Evolutionary conservation across 495 filamentous ascomycete genomes (phyloP).

Genomic region (Penicillium goetzii): DNA sequence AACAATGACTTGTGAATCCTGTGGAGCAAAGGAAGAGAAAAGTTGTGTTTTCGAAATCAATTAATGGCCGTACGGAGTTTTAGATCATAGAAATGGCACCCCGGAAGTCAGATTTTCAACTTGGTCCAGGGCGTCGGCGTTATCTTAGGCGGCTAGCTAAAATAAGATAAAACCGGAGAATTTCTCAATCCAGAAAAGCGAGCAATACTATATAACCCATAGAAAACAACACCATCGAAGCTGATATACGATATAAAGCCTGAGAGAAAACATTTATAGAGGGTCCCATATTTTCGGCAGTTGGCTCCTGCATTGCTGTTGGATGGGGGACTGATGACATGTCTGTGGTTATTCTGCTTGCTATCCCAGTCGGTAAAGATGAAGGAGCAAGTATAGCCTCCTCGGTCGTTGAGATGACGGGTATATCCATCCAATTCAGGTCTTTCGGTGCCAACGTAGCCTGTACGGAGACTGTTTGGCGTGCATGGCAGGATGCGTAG

Average conservation of each 20-base stretch:
- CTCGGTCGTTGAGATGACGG: neutral
- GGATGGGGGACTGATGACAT: neutral
- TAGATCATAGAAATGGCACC: neutral
- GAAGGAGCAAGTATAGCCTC: neutral
- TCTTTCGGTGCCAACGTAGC: neutral
- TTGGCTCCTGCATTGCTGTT: neutral
- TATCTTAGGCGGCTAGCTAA: neutral
- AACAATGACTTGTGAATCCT: neutral
- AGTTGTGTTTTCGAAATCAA: neutral
- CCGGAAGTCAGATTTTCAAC: neutral
- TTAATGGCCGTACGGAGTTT: no score
- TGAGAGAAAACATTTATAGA: neutral
- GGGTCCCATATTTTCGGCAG: neutral
- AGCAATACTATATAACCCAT: neutral
- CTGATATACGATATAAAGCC: neutral
- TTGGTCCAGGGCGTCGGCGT: neutral
- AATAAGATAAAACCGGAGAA: neutral
- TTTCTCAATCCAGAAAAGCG: neutral
- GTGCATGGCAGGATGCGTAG: neutral
- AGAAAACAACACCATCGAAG: constrained; percentile 2
- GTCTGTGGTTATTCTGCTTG: neutral
- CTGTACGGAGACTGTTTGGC: neutral
- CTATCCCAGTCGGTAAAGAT: neutral
- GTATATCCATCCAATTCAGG: constrained; percentile 2
- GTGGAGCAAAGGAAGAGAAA: neutral